These are phyloP conservation scores for Fusarium protoensiforme DNA, from an alignment of 2,329 filamentous ascomycete genomes.

Conservation along the genomic window DNA sequence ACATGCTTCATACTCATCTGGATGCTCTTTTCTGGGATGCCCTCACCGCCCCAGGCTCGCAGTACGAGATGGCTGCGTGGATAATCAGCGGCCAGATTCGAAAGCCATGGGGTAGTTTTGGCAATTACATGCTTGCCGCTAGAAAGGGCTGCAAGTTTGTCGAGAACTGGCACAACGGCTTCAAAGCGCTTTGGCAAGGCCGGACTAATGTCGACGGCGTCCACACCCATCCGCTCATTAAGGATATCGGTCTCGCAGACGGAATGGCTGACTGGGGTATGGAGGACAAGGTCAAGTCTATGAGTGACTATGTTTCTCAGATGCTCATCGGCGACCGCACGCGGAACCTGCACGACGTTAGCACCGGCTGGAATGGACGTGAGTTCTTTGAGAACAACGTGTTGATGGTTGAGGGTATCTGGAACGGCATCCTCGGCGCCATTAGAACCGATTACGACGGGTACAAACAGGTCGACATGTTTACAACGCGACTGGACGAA, in stretches of 20 bases:
- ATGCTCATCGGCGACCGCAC: conserved; percentile 51
- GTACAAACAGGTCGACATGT: conserved; percentile 44
- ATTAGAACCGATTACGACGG: conserved; percentile 45
- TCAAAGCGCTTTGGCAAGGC: conserved; percentile 49
- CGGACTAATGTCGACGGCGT: conserved; percentile 48
- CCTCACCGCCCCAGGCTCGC: conserved; percentile 49
- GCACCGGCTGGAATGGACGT: conserved; percentile 46
- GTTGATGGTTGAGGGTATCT: conserved; percentile 46
- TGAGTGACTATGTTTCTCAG: conserved; percentile 52
- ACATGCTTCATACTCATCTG: conserved; percentile 53
- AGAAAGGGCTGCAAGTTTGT: conserved; percentile 56
- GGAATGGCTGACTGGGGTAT: conserved; percentile 33
- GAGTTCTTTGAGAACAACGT: conserved; percentile 47
- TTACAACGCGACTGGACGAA: conserved; percentile 47
- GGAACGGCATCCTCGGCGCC: conserved; percentile 47
- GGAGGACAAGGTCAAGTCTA: conserved; percentile 34
- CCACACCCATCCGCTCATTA: conserved; percentile 42
- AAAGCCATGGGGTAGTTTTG: conserved; percentile 47
- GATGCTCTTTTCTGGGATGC: conserved; percentile 56
- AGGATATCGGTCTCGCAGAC: conserved; percentile 47
- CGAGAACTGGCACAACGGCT: conserved; percentile 54
- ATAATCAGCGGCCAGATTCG: conserved; percentile 49
- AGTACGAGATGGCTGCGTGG: conserved; percentile 50
- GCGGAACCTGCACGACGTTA: conserved; percentile 45
- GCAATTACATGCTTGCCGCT: conserved; percentile 56